Conservation (phyloP, 495 filamentous ascomycete species). For the Pyrenula massariospora region DNA sequence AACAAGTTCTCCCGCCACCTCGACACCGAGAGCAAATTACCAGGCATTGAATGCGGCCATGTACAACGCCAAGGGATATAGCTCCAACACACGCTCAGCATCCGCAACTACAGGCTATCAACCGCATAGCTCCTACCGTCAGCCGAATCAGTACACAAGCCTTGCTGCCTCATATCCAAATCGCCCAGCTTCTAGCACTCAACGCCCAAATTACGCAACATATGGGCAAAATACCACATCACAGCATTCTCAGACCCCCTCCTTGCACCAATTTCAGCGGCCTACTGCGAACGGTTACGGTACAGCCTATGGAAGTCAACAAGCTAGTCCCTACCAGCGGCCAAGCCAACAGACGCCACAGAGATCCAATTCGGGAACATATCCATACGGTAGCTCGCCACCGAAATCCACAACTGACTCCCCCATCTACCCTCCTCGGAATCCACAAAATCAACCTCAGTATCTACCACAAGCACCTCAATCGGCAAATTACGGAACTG, state of each 20-base stretch:
- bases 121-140: not conserved
- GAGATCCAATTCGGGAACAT: not conserved
- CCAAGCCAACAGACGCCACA: not conserved
- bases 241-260: not conserved
- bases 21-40: constrained; percentile 4
- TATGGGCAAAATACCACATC: not conserved
- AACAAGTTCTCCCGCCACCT: constrained; percentile 1
- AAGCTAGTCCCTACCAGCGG: not conserved
- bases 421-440: not conserved
- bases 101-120: constrained; percentile 2
- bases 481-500: not conserved
- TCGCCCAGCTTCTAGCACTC: not conserved
- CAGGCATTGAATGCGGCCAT: not conserved
- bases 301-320: not conserved
- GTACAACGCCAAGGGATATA: constrained; percentile 1
- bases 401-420: not conserved
- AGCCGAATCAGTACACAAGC: not conserved
- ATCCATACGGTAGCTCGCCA: not conserved
- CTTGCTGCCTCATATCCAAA: not conserved
- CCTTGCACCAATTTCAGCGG: not conserved
- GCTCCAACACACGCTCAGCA: constrained; percentile 7
- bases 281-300: not conserved
- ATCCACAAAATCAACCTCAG: not conserved
- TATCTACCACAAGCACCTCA: not conserved
- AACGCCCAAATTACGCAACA: not conserved